These are phyloP conservation scores for Mariannaea sp. DNA, from an alignment of 2,329 filamentous ascomycete genomes.

Conservation along the genomic window DNA sequence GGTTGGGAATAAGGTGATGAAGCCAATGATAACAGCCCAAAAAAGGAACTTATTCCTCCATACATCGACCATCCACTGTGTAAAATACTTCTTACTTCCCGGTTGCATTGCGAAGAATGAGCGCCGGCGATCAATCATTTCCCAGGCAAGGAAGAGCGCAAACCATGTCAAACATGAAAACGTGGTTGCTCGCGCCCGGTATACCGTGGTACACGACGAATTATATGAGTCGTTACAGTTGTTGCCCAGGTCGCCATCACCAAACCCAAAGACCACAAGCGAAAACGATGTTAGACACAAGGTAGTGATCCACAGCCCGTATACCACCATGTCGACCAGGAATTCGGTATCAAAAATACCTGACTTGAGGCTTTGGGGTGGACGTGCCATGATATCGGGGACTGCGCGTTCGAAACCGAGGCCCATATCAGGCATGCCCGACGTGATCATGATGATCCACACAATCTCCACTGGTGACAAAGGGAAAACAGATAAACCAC, in stretches of 20 bases:
- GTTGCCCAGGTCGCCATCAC: conserved; percentile 57
- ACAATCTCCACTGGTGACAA: conserved; percentile 75
- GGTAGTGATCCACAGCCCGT: conserved; percentile 69
- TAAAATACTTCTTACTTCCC: conserved; percentile 61
- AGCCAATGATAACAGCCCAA: conserved; percentile 57
- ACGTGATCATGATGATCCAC: conserved; percentile 82
- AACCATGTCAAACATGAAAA: conserved; percentile 77
- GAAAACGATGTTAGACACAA: conserved; percentile 60
- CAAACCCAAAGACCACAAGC: conserved; percentile 56
- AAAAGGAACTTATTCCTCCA: conserved; percentile 76
- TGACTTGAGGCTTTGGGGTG: conserved; percentile 62
- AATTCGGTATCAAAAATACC: conserved; percentile 69
- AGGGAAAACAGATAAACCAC: conserved; percentile 69
- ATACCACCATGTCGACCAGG: conserved; percentile 68
- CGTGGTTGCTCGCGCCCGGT: conserved; percentile 71
- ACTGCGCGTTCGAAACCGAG: conserved; percentile 72
- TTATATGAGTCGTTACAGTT: conserved; percentile 64
- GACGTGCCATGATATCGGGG: conserved; percentile 69
- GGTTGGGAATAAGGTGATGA: conserved; percentile 53
- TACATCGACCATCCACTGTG: conserved; percentile 68
- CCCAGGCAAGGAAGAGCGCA: conserved; percentile 75
- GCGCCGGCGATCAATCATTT: conserved; percentile 72
- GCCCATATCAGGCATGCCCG: conserved; percentile 75
- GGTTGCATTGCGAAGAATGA: conserved; percentile 77
- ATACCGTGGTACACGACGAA: conserved; percentile 61